Conservation (phyloP, 768 basidiomycete genomes). For the Melanogaster broomeanus region DNA sequence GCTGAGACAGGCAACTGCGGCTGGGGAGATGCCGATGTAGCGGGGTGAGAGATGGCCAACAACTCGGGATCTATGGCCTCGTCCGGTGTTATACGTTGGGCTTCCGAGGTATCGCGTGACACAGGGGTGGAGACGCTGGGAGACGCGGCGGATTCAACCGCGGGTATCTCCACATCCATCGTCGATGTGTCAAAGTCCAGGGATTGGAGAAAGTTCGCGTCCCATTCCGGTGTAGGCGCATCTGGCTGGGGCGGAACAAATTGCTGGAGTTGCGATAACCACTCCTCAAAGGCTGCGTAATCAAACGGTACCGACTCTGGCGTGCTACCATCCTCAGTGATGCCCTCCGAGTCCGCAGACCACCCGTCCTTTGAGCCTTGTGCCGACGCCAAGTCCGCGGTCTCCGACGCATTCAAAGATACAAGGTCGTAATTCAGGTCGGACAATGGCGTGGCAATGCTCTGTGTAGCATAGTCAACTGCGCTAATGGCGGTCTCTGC, state of each 20-base stretch:
- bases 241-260: constrained; percentile 35
- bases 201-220: background rate
- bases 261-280: constrained; percentile 51
- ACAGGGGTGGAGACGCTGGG: background rate
- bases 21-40: background rate
- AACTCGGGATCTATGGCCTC: constrained; percentile 34
- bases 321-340: constrained; percentile 6
- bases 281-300: constrained; percentile 46
- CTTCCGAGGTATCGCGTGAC: background rate
- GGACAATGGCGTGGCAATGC: background rate
- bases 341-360: constrained; percentile 7
- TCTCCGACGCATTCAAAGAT: constrained; percentile 35
- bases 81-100: constrained; percentile 10
- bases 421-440: constrained; percentile 41
- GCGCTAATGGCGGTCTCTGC: background rate
- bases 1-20: constrained; percentile 1
- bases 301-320: constrained; percentile 28
- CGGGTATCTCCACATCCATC: background rate
- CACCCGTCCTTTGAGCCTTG: constrained; percentile 8
- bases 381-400: background rate
- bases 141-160: background rate
- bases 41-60: constrained; percentile 29
- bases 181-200: background rate
- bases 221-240: constrained; percentile 10
- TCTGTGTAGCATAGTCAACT: background rate